Conservation (phyloP, 805 yeast genomes). For the Starmerella powellii region DNA sequence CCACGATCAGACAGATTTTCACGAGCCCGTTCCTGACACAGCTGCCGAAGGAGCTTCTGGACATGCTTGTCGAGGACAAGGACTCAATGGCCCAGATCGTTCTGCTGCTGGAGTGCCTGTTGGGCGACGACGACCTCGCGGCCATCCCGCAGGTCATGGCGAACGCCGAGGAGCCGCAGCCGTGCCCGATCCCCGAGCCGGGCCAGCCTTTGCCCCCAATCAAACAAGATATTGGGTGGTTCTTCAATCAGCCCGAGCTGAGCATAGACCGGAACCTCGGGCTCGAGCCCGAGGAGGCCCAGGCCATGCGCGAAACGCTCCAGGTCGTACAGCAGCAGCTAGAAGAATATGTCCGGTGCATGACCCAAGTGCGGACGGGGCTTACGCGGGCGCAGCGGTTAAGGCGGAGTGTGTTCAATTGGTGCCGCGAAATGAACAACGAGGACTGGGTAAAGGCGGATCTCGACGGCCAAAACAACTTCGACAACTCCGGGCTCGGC, state of each 20-base stretch:
- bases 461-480: conserved; percentile 19
- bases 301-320: conserved; percentile 57
- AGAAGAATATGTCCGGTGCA: conserved; percentile 74
- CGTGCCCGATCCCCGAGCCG: conserved; percentile 14
- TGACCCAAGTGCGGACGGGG: conserved; percentile 62
- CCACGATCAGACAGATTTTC: conserved; percentile 56
- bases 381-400: conserved; percentile 67
- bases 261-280: conserved; percentile 40
- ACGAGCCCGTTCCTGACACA: conserved; percentile 42
- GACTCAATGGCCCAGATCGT: conserved; percentile 58
- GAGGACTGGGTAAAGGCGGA: conserved; percentile 38
- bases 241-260: conserved; percentile 51
- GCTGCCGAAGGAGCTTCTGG: conserved; percentile 62
- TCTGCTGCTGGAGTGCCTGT: conserved; percentile 59
- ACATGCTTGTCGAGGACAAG: conserved; percentile 72
- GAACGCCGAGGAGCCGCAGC: neutral
- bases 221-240: conserved; percentile 22
- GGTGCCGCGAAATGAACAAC: conserved; percentile 81
- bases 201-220: conserved; percentile 8
- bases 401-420: conserved; percentile 54
- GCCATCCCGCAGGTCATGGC: conserved; percentile 16
- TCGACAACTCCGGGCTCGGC: conserved; percentile 19
- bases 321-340: conserved; percentile 72
- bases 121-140: conserved; percentile 68
- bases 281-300: conserved; percentile 44